Evolutionary conservation across 495 filamentous ascomycete genomes (phyloP).

Genomic region (Aspergillus leporis): DNA sequence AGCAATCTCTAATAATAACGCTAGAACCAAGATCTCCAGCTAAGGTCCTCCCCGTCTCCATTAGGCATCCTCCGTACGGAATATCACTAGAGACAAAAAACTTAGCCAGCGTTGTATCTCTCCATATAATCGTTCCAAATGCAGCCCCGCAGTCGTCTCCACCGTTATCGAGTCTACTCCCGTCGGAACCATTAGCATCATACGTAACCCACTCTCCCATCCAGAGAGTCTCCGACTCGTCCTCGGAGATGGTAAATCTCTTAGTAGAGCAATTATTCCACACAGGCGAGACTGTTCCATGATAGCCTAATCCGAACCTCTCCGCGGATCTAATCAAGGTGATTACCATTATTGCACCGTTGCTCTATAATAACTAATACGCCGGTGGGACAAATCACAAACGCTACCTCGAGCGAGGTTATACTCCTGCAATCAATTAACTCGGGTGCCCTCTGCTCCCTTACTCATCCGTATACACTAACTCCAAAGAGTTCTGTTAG

Average conservation of each 20-base stretch:
- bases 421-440: not conserved
- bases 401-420: not conserved
- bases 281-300: slow-evolving; percentile 5
- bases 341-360: slow-evolving; percentile 8
- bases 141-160: slow-evolving; percentile 8
- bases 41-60: not conserved
- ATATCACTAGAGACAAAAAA: not conserved
- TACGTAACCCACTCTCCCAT: not conserved
- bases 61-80: not conserved
- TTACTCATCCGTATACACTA: not conserved
- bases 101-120: not conserved
- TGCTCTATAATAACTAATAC: not conserved
- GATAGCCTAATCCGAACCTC: not conserved
- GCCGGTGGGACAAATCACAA: not conserved
- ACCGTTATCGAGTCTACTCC: slow-evolving; percentile 6
- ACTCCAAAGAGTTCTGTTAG: not conserved
- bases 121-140: not conserved
- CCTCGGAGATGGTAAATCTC: not conserved
- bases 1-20: not conserved
- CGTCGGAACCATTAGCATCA: slow-evolving; percentile 8
- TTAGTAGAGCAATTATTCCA: too few relatives aligned
- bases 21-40: not conserved
- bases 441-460: not conserved
- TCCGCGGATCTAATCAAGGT: not conserved
- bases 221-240: not conserved